Percentiles rank a stretch among this genome's conserved stretches.
Evolutionary conservation across 2,329 filamentous ascomycete species (phyloP).

Genomic region (Ustulina deusta): DNA sequence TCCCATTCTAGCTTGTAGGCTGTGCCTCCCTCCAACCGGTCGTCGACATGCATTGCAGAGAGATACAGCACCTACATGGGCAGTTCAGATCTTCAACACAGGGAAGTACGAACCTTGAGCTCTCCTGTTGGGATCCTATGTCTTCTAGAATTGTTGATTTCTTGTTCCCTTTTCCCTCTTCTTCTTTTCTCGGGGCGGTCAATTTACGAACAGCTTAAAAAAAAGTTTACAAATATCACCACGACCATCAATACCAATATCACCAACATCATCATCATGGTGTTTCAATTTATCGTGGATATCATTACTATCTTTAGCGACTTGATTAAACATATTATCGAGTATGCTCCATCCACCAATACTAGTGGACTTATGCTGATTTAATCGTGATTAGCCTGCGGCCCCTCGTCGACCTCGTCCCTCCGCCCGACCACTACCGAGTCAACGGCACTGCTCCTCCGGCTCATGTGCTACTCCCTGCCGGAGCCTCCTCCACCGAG

Average conservation of each 20-base stretch:
- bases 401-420: background rate
- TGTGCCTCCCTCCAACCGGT: slow-evolving; percentile 5
- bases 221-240: background rate
- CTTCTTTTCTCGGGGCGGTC: background rate
- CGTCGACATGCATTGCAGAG: background rate
- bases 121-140: slow-evolving; percentile 2
- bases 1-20: slow-evolving; percentile 1
- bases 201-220: background rate
- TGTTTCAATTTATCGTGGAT: background rate
- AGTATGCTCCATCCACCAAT: slow-evolving; percentile 1
- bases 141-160: background rate
- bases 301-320: background rate
- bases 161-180: background rate
- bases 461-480: background rate
- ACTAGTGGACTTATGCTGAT: background rate
- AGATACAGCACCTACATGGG: background rate
- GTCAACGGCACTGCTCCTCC: background rate
- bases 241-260: background rate
- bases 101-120: background rate
- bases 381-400: slow-evolving; percentile 3
- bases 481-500: background rate
- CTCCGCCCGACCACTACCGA: background rate
- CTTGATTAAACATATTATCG: slow-evolving; percentile 7
- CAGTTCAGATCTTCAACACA: background rate
- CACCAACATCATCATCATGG: background rate